These are phyloP conservation scores for Penicillium sp. DNA, from an alignment of 2,329 filamentous ascomycete species.

Conservation along the genomic window DNA sequence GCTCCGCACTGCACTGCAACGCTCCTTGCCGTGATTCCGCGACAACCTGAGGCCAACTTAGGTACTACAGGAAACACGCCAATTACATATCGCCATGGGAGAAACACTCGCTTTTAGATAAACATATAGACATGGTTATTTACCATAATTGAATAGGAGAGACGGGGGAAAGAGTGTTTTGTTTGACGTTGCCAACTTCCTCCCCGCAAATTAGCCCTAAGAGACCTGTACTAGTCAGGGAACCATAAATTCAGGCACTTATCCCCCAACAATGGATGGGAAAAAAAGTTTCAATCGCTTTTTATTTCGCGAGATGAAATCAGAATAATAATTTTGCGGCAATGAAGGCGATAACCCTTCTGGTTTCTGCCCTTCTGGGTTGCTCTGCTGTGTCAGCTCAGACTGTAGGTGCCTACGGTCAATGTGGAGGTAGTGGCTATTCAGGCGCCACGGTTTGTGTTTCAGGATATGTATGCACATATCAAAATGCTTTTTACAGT, in stretches of 20 bases:
- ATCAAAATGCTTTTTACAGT: conserved; percentile 1
- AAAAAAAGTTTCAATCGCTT: too few species aligned
- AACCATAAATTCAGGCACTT: neutral
- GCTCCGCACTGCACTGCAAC: conserved; percentile 1
- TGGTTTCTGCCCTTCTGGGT: neutral
- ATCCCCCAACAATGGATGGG: neutral
- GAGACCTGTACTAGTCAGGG: neutral
- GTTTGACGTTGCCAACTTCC: too few species aligned
- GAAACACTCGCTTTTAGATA: neutral
- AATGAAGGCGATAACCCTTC: neutral
- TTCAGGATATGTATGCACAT: conserved; percentile 7
- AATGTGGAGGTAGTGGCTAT: conserved; percentile 8
- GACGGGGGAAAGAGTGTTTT: neutral
- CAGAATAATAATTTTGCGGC: neutral
- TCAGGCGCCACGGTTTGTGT: conserved; percentile 3
- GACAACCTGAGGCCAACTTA: neutral
- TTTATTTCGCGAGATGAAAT: neutral
- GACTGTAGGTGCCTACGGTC: conserved; percentile 1
- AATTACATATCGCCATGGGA: neutral
- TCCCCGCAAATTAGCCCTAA: neutral
- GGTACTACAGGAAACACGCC: neutral
- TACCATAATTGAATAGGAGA: neutral
- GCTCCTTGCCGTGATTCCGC: conserved; percentile 12
- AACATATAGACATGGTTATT: neutral
- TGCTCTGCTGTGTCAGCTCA: conserved; percentile 1